Base-by-base conservation (phyloP, 768 basidiomycete species). In the Favolaschia claudopus region DNA sequence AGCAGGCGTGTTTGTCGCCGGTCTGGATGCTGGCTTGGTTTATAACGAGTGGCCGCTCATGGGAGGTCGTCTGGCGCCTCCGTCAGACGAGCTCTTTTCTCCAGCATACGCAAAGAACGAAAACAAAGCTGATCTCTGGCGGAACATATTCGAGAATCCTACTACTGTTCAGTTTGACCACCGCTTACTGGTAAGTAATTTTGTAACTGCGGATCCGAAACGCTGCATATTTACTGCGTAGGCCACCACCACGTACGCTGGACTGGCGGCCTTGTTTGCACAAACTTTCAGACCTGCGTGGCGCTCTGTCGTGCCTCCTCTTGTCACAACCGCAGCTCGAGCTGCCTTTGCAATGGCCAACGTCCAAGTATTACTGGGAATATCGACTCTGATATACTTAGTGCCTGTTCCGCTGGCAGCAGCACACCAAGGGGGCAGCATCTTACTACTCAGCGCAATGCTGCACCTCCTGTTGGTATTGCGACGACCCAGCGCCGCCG, bases 21-120 rank as follows among this genome's bases (percentile, higher is more conserved):
- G 97, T 14, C 81, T 99, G 38, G 97, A 99, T 72, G 97, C 97
- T 1, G 97, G 97, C 14, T 76, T 99, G 51, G 72, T 95, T n/a
- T 99, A 99, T 77, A 99, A 99, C 70, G 96, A 99, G 70, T 99
- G 97, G 77, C 97, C 97, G 0, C 76, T 90, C 5, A 99, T 99
- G 96, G 96, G 94, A 33, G 95, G 91, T 7, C 83, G 87, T 15
- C 73, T 98, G 15, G 83, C 85, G 4, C 97, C 97, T 4, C 95
- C 95, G 0, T 60, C 78, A 7, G 84, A 89, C 33, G 97, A 99
- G 72, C 83, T 99, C 24, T 86, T 96, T 70, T 87, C 92, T 25
- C 69, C 82, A 1, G 77, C 80, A 7, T 99, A 97, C 72, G 85
- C 94, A 7, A 86, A 88, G 72, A 83, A 73, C 28, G 66, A 76